Conservation (phyloP, 306 rosid genomes). For the Pachyrhizus erosus region DNA sequence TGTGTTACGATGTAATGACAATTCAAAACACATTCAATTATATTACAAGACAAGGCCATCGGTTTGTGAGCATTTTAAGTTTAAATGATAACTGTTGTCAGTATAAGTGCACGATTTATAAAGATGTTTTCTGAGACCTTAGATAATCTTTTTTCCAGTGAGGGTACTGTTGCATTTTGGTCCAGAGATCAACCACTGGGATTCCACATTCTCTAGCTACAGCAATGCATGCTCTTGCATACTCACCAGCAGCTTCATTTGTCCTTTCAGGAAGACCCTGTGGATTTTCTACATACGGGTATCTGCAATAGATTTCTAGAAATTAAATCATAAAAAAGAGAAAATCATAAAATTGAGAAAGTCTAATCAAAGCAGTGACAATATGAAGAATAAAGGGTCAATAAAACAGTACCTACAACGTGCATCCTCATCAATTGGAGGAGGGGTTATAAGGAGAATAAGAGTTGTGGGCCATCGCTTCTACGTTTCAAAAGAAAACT, state of each 20-base stretch:
- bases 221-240: constrained; percentile 69
- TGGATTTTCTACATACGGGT: constrained; percentile 67
- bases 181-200: constrained; percentile 69
- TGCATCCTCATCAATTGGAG: constrained; percentile 85
- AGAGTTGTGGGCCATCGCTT: constrained; percentile 73
- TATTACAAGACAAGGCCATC: neutral
- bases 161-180: constrained; percentile 76
- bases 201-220: constrained; percentile 66
- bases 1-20: neutral
- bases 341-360: too few species aligned
- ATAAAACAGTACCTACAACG: constrained; percentile 62
- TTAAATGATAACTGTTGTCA: neutral
- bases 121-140: constrained; percentile 49
- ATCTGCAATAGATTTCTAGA: constrained; percentile 42
- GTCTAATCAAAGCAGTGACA: neutral
- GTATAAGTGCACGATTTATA: neutral
- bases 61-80: constrained; percentile 4
- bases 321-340: neutral
- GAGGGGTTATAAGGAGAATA: constrained; percentile 79
- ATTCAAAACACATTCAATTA: neutral
- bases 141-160: constrained; percentile 61
- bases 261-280: constrained; percentile 82
- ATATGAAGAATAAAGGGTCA: constrained; percentile 9
- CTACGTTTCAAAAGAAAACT: constrained; percentile 50
- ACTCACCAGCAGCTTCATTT: constrained; percentile 79